Percentiles rank a stretch among this genome's conserved stretches.
Conservation (phyloP, 352 stramenopile species). For the Pythium plurisporium region DNA sequence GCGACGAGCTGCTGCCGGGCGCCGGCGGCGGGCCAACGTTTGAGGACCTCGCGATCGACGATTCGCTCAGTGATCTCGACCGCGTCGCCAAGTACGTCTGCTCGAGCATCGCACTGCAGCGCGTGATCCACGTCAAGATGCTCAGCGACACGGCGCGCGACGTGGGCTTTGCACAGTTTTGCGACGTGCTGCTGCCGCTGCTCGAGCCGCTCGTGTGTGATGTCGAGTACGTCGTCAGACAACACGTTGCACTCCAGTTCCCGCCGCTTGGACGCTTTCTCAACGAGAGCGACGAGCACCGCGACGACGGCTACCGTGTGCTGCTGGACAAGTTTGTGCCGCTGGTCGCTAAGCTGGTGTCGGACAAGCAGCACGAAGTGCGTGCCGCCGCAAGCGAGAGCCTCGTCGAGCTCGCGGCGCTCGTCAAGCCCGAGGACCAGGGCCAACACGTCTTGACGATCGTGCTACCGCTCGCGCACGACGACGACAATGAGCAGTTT, state of each 20-base stretch:
- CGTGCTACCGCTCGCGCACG: slow-evolving; percentile 87
- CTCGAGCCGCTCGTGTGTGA: slow-evolving; percentile 82
- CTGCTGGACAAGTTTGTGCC: slow-evolving; percentile 80
- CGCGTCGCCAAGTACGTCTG: slow-evolving; percentile 94
- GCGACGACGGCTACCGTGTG: slow-evolving; percentile 58
- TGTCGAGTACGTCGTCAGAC: slow-evolving; percentile 93
- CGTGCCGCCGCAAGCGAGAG: slow-evolving; percentile 80
- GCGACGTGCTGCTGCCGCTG: slow-evolving; percentile 88
- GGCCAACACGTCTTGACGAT: slow-evolving; percentile 90
- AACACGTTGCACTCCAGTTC: slow-evolving; percentile 91
- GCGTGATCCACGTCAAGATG: slow-evolving; percentile 89
- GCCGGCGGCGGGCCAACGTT: slow-evolving; percentile 85
- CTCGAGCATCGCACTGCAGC: slow-evolving; percentile 95
- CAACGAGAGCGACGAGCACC: slow-evolving; percentile 6
- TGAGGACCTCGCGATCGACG: slow-evolving; percentile 98
- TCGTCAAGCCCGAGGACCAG: slow-evolving; percentile 88
- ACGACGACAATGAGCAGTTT: slow-evolving; percentile 91
- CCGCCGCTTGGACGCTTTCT: slow-evolving; percentile 76
- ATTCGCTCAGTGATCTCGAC: slow-evolving; percentile 94
- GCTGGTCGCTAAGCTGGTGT: slow-evolving; percentile 66
- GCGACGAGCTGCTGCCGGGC: slow-evolving; percentile 20
- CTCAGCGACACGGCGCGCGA: slow-evolving; percentile 17
- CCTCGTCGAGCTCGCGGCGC: slow-evolving; percentile 80
- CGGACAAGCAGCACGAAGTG: slow-evolving; percentile 87
- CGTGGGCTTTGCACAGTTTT: slow-evolving; percentile 69